Percentiles rank a stretch among this genome's conserved stretches.
phyloP scores from a whole-genome alignment of 805 yeast genomes.

The fission yeast (Schizosaccharomyces pombe) region DNA sequence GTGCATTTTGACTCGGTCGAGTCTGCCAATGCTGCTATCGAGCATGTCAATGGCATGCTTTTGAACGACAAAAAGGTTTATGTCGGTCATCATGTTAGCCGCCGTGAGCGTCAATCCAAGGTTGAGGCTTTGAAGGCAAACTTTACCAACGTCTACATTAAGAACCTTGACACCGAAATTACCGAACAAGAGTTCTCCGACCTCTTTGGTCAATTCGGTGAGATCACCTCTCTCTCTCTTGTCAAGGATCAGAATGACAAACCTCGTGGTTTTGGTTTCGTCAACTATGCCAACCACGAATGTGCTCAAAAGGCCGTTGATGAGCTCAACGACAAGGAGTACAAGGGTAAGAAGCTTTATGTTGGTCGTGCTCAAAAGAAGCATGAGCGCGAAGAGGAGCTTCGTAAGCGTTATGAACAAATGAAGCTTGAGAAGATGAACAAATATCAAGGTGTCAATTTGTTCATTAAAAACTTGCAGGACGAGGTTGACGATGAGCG shows the following conservation, averaged over 20 bases:
- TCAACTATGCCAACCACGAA: constrained; percentile 72
- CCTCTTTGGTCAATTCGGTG: constrained; percentile 51
- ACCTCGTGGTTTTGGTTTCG: constrained; percentile 88
- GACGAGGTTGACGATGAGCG: constrained; percentile 78
- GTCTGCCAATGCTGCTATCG: constrained; percentile 85
- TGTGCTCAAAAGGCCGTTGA: constrained; percentile 81
- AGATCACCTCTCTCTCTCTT: constrained; percentile 59
- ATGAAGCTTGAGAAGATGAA: constrained; percentile 73
- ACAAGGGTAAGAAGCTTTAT: constrained; percentile 36
- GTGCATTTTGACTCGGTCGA: constrained; percentile 88
- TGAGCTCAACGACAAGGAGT: constrained; percentile 65
- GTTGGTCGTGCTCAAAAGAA: constrained; percentile 81
- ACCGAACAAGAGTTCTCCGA: constrained; percentile 30
- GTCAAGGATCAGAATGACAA: constrained; percentile 69
- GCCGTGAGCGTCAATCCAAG: constrained; percentile 83
- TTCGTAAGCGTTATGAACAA: constrained; percentile 82
- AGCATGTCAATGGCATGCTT: constrained; percentile 93
- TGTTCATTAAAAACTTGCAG: constrained; percentile 89
- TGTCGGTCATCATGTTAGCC: constrained; percentile 84
- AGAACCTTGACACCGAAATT: constrained; percentile 58
- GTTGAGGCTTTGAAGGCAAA: constrained; percentile 72
- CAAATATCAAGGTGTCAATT: constrained; percentile 93
- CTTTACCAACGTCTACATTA: constrained; percentile 88
- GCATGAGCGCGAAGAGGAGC: constrained; percentile 88
- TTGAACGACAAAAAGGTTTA: constrained; percentile 87